Evolutionary conservation across 345 rosid genomes (phyloP).

Genomic region (Citrus sinensis): DNA sequence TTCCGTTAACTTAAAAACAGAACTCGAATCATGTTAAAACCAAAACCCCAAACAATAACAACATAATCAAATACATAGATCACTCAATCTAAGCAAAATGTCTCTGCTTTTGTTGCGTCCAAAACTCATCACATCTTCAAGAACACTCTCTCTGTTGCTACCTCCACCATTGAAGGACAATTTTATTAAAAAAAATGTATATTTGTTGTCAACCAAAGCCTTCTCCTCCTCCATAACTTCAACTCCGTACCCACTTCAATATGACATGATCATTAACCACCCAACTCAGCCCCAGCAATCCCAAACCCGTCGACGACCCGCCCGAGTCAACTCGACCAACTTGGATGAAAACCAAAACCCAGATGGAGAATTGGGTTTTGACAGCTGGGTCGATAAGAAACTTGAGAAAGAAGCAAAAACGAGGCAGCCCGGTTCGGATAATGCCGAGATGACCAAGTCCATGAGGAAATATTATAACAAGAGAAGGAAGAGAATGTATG

Average conservation of each 20-base stretch:
- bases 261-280: conserved; percentile 75
- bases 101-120: conserved; percentile 33
- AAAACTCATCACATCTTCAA: conserved; percentile 24
- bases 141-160: not conserved
- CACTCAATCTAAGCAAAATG: conserved; percentile 25
- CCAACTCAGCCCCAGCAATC: conserved; percentile 50
- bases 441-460: conserved; percentile 66
- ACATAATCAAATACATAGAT: conserved; percentile 28
- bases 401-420: conserved; percentile 36
- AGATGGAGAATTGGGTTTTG: conserved; percentile 44
- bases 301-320: conserved; percentile 40
- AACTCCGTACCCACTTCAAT: conserved; percentile 81
- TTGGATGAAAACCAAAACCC: conserved; percentile 33
- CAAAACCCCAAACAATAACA: not conserved
- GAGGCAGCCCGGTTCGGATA: conserved; percentile 25
- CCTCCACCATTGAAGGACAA: conserved; percentile 25
- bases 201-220: conserved; percentile 22
- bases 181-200: conserved; percentile 12
- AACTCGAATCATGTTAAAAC: not conserved
- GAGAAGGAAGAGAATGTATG: conserved; percentile 81
- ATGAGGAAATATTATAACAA: conserved; percentile 85
- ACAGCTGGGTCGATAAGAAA: conserved; percentile 79
- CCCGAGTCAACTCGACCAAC: conserved; percentile 21
- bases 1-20: not conserved
- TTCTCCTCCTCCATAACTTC: conserved; percentile 48